Evolutionary conservation across 495 filamentous ascomycete genomes (phyloP), one percentile per base, ranked within the genome.

Genomic region (Penicillium cataractarum): DNA sequence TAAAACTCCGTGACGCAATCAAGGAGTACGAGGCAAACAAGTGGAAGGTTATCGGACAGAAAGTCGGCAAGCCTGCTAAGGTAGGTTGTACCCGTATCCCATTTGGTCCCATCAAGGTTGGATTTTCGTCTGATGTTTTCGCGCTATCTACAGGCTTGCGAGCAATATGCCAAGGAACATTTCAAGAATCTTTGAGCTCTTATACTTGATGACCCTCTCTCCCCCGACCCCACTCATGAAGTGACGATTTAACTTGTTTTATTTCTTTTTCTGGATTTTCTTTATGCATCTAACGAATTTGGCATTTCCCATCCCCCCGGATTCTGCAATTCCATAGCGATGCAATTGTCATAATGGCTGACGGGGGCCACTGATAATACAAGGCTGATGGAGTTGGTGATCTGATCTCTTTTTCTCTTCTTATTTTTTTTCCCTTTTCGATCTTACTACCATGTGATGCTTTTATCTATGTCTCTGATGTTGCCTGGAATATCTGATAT

Each of bases 1-100:
- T 89, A 64, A 92, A 94, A 27, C 82, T 98, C 46, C 84, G 95
- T 39, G 91, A 89, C 54, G 94, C 94, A 26, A 99, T 99, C 82
- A 97, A 97, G 74, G 95, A 99, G 73, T 99, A 99, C 75, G 95
- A 99, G 73, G 87, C 90, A 61, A 97, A 92, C 76, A 98, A 97
- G 75, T 99, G 95, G 95, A 99, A 99, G 78, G 85, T 88, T 15
- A 98, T 99, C 64, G 95, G 95, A 12, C 85, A 87, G 70, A 99
- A 97, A 78, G 92, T 99, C 63, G 93, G 94, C 62, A 99, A 99
- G 80, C 95, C 95, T 19, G 95, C 95, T 55, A 99, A 99, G 85
- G 92, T 96, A 74, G 49, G 77, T 68, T 57, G 22, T 40, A 26
- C 26, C 19, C 33, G 15, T 3, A 7, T 42, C 15, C 24, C 17